Conservation (phyloP, 257 asterid species). For the Solanum rostratum region DNA sequence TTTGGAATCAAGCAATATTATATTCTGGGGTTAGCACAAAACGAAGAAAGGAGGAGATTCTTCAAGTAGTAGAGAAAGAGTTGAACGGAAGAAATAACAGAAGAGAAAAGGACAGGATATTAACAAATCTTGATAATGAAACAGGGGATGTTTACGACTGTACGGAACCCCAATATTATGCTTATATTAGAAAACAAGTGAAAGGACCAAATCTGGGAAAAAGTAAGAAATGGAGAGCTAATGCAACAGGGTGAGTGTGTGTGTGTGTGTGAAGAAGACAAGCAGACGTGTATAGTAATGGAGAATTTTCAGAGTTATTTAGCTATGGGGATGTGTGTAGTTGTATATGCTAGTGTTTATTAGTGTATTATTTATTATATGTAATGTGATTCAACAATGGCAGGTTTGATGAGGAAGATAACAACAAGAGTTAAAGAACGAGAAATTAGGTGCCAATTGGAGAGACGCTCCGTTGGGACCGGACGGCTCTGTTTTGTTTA, state of each 20-base stretch:
- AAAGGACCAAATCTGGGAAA: not conserved
- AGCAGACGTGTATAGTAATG: not conserved
- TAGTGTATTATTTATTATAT: not conserved
- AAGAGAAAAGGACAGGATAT: not conserved
- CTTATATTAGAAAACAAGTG: not conserved
- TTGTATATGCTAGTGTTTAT: too few relatives aligned
- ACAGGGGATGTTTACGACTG: not conserved
- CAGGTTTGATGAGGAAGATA: not conserved
- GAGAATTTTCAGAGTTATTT: not conserved
- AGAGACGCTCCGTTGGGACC: slow-evolving; percentile 7
- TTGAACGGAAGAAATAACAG: not conserved
- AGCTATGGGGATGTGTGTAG: not conserved
- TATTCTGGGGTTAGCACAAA: not conserved
- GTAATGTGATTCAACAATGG: not conserved
- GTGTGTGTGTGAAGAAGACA: not conserved
- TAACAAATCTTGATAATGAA: not conserved
- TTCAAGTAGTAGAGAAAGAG: not conserved
- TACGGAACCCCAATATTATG: not conserved
- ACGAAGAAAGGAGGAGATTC: not conserved
- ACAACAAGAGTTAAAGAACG: not conserved
- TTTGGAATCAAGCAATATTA: not conserved
- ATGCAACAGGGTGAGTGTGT: not conserved
- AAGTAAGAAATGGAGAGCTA: not conserved
- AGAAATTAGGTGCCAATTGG: slow-evolving; percentile 1
- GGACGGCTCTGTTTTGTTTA: not conserved